Conservation (phyloP, 2,329 filamentous ascomycete species). For the Paecilomyces formosus region DNA sequence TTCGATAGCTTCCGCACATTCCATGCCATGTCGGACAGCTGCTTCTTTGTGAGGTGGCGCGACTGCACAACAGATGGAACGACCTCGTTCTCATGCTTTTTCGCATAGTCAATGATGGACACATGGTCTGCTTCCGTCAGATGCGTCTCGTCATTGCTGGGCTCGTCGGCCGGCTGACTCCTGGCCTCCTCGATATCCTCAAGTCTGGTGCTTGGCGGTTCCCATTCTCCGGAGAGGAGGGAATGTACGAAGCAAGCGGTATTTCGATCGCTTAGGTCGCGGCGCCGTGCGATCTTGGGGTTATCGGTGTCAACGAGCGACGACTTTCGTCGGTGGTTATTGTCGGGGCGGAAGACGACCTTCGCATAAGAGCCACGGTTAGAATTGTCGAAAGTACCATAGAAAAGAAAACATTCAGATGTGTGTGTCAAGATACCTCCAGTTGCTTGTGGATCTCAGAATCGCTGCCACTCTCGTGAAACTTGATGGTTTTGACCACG, state of each 20-base stretch:
- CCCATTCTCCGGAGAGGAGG: constrained; percentile 40
- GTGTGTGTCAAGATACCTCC: constrained; percentile 20
- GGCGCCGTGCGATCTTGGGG: constrained; percentile 27
- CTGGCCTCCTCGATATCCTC: constrained; percentile 10
- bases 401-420: background rate
- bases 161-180: constrained; percentile 9
- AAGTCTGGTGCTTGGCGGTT: constrained; percentile 8
- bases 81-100: constrained; percentile 13
- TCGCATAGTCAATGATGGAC: constrained; percentile 17
- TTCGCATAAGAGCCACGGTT: constrained; percentile 17
- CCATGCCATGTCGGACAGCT: constrained; percentile 95
- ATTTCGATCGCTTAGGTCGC: constrained; percentile 25
- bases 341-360: constrained; percentile 51
- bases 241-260: constrained; percentile 58
- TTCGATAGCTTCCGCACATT: constrained; percentile 87
- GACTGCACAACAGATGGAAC: constrained; percentile 46
- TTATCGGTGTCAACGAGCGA: constrained; percentile 46
- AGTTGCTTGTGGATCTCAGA: constrained; percentile 25
- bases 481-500: constrained; percentile 11
- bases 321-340: constrained; percentile 51
- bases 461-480: constrained; percentile 27
- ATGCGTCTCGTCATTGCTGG: constrained; percentile 12
- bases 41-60: constrained; percentile 86
- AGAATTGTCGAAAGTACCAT: background rate
- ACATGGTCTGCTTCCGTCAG: constrained; percentile 14